phyloP scores from a whole-genome alignment of 805 yeast genomes.

The Kodamaea lidongshanica region DNA sequence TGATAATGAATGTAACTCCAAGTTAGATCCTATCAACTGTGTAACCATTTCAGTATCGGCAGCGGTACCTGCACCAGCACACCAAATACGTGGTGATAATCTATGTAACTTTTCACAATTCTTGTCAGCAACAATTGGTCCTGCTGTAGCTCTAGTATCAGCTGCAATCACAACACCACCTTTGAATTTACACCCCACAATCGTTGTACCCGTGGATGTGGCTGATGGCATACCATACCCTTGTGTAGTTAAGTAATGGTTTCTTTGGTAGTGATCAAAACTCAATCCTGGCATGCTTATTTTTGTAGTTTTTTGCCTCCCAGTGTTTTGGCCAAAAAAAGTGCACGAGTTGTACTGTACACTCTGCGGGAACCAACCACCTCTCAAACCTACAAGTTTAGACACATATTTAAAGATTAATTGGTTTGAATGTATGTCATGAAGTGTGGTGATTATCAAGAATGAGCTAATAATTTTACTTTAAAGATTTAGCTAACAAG shows the following conservation, averaged over 20 bases:
- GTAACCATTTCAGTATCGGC: slow-evolving; percentile 99
- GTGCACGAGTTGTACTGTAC: too few species aligned
- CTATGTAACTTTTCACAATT: slow-evolving; percentile 94
- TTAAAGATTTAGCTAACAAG: too few species aligned
- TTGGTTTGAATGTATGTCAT: too few species aligned
- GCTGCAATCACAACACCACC: slow-evolving; percentile 98
- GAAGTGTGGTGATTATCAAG: too few species aligned
- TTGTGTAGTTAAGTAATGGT: slow-evolving; percentile 60
- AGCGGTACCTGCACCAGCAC: slow-evolving; percentile 99
- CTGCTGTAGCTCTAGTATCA: slow-evolving; percentile 97
- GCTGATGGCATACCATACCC: slow-evolving; percentile 81
- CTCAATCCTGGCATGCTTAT: slow-evolving; percentile 76
- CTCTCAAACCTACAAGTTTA: too few species aligned
- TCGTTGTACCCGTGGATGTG: slow-evolving; percentile 98
- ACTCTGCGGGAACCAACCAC: too few species aligned
- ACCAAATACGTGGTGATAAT: slow-evolving; percentile 88
- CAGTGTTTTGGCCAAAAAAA: too few species aligned
- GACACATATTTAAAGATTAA: too few species aligned
- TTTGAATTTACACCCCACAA: slow-evolving; percentile 89
- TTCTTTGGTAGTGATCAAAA: slow-evolving; percentile 91
- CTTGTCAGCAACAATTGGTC: slow-evolving; percentile 95
- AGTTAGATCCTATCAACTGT: slow-evolving; percentile 81
- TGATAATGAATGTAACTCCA: slow-evolving; percentile 83
- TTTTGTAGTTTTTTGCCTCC: slow-evolving; percentile 1
- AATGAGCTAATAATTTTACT: too few species aligned